A percentile compares a stretch with the other conserved stretches of the same genome.
Evolutionary conservation across 2,329 filamentous ascomycete species (phyloP).

Genomic region (Colletotrichum higginsianum): DNA sequence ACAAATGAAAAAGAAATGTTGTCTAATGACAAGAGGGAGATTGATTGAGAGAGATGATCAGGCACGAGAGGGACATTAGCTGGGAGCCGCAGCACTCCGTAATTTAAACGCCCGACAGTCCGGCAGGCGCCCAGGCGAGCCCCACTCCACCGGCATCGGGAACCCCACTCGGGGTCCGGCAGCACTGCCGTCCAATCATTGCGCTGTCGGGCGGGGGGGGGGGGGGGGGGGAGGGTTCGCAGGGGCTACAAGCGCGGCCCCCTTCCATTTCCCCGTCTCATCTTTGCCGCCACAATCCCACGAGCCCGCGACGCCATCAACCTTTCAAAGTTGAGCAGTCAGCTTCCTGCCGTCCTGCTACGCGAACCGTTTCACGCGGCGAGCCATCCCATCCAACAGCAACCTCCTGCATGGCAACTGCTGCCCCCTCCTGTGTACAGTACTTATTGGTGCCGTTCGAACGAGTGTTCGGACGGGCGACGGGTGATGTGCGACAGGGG

Average conservation of each 20-base stretch:
- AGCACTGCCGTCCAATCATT: conserved; percentile 25
- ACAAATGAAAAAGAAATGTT: too few relatives aligned
- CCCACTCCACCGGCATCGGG: conserved; percentile 6
- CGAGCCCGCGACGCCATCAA: conserved; percentile 29
- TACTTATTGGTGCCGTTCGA: background rate
- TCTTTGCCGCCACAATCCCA: conserved; percentile 32
- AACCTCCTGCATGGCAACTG: background rate
- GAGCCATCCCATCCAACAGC: conserved; percentile 26
- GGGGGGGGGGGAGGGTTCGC: too few relatives aligned
- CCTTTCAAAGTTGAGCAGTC: conserved; percentile 25
- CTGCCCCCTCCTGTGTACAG: background rate
- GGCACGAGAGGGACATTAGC: too few relatives aligned
- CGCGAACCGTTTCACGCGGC: conserved; percentile 40
- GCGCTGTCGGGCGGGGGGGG: background rate
- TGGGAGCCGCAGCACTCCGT: too few relatives aligned
- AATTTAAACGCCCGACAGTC: conserved; percentile 11
- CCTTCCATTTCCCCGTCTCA: conserved; percentile 36
- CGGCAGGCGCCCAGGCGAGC: conserved; percentile 21
- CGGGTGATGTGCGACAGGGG: conserved; percentile 33
- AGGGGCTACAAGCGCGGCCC: conserved; percentile 33
- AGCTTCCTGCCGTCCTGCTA: conserved; percentile 32
- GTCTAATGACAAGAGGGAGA: too few relatives aligned
- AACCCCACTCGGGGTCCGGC: conserved; percentile 2
- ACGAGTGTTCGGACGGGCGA: conserved; percentile 34
- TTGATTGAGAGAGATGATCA: too few relatives aligned